phyloP scores from a whole-genome alignment of 352 stramenopile species.

The Phytopythium chamaehyphon region DNA sequence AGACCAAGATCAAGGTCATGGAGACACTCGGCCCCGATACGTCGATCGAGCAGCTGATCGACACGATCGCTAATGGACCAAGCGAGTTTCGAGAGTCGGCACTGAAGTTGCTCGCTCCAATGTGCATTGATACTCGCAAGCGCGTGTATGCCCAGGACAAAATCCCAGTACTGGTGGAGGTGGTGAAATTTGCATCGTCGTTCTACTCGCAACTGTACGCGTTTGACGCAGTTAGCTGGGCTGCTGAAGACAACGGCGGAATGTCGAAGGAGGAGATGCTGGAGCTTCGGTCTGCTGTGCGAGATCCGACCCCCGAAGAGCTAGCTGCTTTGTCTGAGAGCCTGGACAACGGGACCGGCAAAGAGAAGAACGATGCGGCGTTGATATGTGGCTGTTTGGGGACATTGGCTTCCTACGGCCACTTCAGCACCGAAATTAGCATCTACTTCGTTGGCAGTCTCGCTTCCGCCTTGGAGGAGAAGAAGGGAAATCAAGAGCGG shows the following conservation, averaged over 20 bases:
- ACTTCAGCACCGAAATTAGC: background rate
- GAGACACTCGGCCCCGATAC: background rate
- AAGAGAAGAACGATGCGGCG: background rate
- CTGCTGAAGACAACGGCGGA: background rate
- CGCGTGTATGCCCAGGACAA: background rate
- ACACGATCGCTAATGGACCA: background rate
- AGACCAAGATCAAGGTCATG: no score
- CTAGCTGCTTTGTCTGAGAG: background rate
- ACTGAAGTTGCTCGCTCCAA: background rate
- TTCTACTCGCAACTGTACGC: constrained; percentile 1
- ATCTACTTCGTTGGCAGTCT: background rate
- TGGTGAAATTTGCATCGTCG: background rate
- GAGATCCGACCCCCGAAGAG: background rate
- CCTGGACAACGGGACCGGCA: background rate
- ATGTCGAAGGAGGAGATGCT: background rate
- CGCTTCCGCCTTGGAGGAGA: background rate
- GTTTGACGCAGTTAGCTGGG: background rate
- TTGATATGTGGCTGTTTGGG: background rate
- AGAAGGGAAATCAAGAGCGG: no score
- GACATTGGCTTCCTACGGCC: background rate
- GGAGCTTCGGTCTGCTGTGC: background rate
- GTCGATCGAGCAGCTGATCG: background rate
- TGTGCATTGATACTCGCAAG: constrained; percentile 3
- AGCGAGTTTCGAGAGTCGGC: background rate
- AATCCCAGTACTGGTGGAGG: background rate